Conservation (phyloP, 495 filamentous ascomycete species). For the Xylaria bambusicola region DNA sequence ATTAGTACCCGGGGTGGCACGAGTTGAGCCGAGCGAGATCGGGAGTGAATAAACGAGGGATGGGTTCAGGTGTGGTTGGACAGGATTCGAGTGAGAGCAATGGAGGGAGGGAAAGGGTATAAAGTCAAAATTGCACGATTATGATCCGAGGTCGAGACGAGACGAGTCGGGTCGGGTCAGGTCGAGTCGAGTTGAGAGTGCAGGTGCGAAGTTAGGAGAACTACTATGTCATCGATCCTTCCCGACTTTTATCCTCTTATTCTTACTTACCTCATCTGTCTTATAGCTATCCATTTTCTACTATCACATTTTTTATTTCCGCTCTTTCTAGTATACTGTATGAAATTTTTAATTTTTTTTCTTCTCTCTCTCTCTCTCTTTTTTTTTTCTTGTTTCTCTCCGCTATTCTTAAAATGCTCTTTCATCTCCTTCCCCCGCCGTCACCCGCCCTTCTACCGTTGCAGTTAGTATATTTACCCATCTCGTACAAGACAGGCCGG, state of each 20-base stretch:
- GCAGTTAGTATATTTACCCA: background rate
- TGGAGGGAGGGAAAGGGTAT: background rate
- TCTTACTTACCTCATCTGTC: too few relatives aligned
- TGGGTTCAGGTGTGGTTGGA: slow-evolving; percentile 1
- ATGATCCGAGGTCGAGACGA: background rate
- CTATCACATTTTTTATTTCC: too few relatives aligned
- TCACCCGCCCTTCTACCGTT: background rate
- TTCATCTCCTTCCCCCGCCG: too few relatives aligned
- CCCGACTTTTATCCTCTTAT: background rate
- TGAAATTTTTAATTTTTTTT: too few relatives aligned
- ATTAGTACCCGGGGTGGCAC: background rate
- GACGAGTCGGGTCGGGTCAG: too few relatives aligned
- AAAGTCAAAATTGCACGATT: background rate
- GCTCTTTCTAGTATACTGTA: too few relatives aligned
- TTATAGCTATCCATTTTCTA: too few relatives aligned
- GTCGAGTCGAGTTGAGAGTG: too few relatives aligned
- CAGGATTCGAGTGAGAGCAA: background rate
- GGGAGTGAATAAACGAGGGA: background rate
- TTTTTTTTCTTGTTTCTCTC: background rate
- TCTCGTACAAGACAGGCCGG: background rate
- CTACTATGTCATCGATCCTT: background rate
- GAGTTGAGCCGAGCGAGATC: slow-evolving; percentile 1
- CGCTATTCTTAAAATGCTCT: background rate
- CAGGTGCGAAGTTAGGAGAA: background rate
- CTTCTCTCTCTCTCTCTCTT: background rate